Evolutionary conservation across 768 basidiomycete species (phyloP), one percentile per base, ranked within the genome.

Genomic region (Sarcodon sp.): DNA sequence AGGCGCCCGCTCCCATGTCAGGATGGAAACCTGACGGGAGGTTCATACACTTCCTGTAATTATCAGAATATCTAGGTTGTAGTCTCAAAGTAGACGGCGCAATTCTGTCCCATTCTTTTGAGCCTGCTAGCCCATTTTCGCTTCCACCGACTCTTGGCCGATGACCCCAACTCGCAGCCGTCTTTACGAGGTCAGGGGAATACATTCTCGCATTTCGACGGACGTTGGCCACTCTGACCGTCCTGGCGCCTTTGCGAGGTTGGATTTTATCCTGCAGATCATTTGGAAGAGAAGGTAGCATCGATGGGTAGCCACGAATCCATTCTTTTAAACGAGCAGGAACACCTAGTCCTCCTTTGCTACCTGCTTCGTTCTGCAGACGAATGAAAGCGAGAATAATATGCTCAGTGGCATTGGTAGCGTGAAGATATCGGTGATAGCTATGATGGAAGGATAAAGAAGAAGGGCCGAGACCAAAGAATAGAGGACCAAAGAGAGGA

Each of bases 351-450:
- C 55, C 68, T 3, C 77, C 68, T 4, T 77, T 73, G 48, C 75
- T 77, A 4, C 33, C 71, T 68, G 59, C 53, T 4, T 75, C 69
- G 50, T 84, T 79, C 55, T 89, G 82, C 70, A 80, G 86, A 32
- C 93, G 79, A 50, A 98, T 83, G 62, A 84, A 94, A 0, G 88
- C 76, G 10, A 98, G 75, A n/a, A 97, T 68, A 44, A 99, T 69
- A 54, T 99, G 94, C 60, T 99, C 94, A 56, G 86, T 87, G 1
- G 93, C 94, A 34, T 82, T 79, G 4, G 83, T 82, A 12, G 87
- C 74, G 41, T 86, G 81, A 33, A 94, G 76, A 61, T 90, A 98
- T 53, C 73, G 69, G 16, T 69, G 58, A 59, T 87, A 87, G 7
- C 77, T 74, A 47, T 68, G 68, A 48, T 74, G 68, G 65, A 82